Base-by-base conservation (phyloP, 495 filamentous ascomycete genomes). In the Podospora conica region DNA sequence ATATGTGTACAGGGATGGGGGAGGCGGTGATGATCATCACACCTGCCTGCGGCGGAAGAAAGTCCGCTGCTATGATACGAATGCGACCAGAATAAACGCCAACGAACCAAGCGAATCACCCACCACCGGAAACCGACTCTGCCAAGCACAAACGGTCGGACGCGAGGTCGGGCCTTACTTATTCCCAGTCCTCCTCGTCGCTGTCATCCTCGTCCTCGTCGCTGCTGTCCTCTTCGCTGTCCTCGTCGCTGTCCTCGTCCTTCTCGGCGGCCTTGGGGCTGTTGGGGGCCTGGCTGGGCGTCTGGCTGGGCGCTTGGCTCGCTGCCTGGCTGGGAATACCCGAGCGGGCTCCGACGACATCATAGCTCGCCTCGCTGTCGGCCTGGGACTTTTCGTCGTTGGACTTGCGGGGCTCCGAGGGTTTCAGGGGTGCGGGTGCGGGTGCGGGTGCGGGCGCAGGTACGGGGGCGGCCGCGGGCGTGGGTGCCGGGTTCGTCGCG, bases 331-430 rank as follows among this genome's bases (percentile, higher is more conserved):
- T 97, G 11, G 90, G 87, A 9, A 89, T 86, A 20, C 92, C 92
- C 70, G 91, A 96, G 21, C 76, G 69, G 55, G 83, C 83, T n/a
- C 84, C 83, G 53, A 97, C 91, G 33, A 97, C 82, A 75, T 97
- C 93, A 71, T 97, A 97, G 79, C 92, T 96, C 20, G 90, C 90
- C 70, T 97, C 93, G 75, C 92, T 96, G 73, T 90, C 93, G 21
- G 91, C 85, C 68, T 90, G 88, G 15, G 88, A 92, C 60, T 92
- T 90, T 74, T 90, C 87, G 71, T 97, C 93, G 67, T 95, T 87
- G 20, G 92, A 96, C 65, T 89, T 90, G 53, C 92, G 87, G 53
- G 88, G 82, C 69, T 91, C 88, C 58, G 78, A 74, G 22, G 88
- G 76, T 72, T 89, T 89, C 31, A 83, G 80, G 75, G 54, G 64